Percentiles rank a stretch among this genome's conserved stretches.
Evolutionary conservation across 2,329 filamentous ascomycete species (phyloP).

Genomic region (Penicillium sp.): DNA sequence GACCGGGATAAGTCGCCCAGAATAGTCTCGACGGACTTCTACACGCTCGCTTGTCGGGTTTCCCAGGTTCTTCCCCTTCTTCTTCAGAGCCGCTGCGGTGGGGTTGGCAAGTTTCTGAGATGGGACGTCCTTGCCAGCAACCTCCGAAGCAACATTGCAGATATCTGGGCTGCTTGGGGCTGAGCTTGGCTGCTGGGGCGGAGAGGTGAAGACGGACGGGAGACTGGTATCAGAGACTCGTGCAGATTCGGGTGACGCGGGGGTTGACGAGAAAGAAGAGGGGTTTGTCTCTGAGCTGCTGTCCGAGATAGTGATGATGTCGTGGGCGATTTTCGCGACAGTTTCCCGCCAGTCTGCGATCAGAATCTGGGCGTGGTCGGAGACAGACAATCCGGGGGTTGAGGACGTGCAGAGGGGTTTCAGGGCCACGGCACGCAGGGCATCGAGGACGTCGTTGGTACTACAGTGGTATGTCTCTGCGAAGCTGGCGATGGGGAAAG

Average conservation of each 20-base stretch:
- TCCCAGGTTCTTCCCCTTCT: neutral
- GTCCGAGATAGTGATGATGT: neutral
- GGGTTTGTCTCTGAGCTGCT: neutral
- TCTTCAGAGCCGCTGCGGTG: neutral
- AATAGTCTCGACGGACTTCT: neutral
- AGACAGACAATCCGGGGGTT: conserved; percentile 5
- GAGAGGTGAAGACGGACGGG: neutral
- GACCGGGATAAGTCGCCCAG: conserved; percentile 8
- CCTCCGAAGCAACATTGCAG: neutral
- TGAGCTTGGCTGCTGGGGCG: neutral
- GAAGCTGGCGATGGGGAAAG: conserved; percentile 36
- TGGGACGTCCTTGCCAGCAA: neutral
- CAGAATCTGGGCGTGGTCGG: conserved; percentile 11
- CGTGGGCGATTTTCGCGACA: neutral
- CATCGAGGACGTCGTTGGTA: conserved; percentile 26
- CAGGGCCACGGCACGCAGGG: conserved; percentile 30
- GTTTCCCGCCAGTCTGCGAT: conserved; percentile 16
- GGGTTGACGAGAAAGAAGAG: neutral
- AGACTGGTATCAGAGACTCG: neutral
- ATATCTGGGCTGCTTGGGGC: neutral
- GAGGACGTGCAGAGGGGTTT: conserved; percentile 22
- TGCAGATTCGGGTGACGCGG: neutral
- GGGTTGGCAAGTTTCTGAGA: neutral
- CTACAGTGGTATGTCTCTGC: conserved; percentile 32
- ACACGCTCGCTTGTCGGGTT: neutral